Conservation (phyloP, 73 alveolate genomes). For the Effrenium voratum region DNA sequence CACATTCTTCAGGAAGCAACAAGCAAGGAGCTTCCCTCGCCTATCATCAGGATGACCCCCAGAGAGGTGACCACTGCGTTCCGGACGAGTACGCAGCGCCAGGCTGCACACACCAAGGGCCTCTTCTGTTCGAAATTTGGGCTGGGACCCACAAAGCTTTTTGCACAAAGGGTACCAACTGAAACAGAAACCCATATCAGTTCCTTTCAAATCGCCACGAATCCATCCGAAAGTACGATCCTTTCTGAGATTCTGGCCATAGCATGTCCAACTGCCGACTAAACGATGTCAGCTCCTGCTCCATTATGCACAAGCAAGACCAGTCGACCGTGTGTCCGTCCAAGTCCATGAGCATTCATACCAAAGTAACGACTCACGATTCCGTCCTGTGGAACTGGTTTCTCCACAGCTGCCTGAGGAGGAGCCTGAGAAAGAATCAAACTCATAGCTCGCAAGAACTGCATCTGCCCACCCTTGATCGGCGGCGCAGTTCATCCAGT, state of each 20-base stretch:
- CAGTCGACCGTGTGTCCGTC: background rate
- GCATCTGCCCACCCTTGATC: background rate
- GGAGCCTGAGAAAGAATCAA: background rate
- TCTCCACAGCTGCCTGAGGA: background rate
- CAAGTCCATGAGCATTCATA: background rate
- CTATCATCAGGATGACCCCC: slow-evolving; percentile 19
- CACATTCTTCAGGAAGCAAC: background rate
- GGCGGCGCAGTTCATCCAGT: slow-evolving; percentile 30
- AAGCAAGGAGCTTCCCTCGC: background rate
- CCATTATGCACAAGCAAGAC: too few species aligned
- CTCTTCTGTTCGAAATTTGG: too few species aligned
- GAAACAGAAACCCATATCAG: background rate
- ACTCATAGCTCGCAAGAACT: background rate
- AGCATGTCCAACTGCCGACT: slow-evolving; percentile 22
- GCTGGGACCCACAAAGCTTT: background rate
- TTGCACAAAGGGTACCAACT: background rate
- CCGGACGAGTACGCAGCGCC: slow-evolving; percentile 69
- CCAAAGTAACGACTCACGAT: background rate
- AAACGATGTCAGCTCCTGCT: slow-evolving; percentile 27
- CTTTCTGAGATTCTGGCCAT: background rate
- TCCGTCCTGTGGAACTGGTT: slow-evolving; percentile 18
- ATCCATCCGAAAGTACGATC: background rate
- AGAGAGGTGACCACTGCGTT: background rate
- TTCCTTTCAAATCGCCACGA: background rate
- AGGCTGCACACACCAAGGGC: slow-evolving; percentile 46